Evolutionary conservation across 73 alveolate species (phyloP), one percentile per base, ranked within the genome.

Genomic region (Symbiodinium pilosum): DNA sequence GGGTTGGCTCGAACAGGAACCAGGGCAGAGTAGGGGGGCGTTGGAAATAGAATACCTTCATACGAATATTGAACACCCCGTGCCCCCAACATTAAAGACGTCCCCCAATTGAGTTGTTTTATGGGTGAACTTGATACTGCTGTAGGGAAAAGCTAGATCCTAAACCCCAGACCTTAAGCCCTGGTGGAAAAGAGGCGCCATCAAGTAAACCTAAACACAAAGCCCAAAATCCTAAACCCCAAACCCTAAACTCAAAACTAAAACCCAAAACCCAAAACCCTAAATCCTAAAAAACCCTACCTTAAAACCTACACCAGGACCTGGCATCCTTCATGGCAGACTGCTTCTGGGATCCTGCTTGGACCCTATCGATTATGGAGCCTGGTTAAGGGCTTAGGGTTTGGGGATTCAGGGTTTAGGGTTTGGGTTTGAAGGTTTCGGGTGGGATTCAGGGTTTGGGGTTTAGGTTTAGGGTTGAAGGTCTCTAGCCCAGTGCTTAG

Each of bases 271-370:
- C 59, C 59, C 59, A 9, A 47, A 47, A 47, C 59, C 59, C 77
- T 7, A 24, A 64, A 64, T 16, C 77, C 77, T 12, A 12, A 54
- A 54, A 47, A 47, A 14, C 59, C 6, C 59, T 47, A 8, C 77
- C 77, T 16, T 14, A 8, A 14, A 59, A 16, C 30, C 32, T 32
- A 6, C 32, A 5, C 30, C 39, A 92, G 89, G 98, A 93, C 71
- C 54, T 93, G 93, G 98, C 98, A 24, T 93, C 98, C 43, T 93
- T 93, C 98, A 93, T 93, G 92, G 98, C 98, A 2, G 98, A 93
- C 69, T 93, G 98, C 98, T 77, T 93, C 64, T 93, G 98, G 98
- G 98, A 93, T 52, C 98, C 98, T 18, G 98, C 77, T 92, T 30
- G 59, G 54, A 0, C 71, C 95, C 64, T 43, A 36, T 11, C 36